Conservation (phyloP, 2,329 filamentous ascomycete genomes). For the Pseudopyrenochaeta lycopersici region DNA sequence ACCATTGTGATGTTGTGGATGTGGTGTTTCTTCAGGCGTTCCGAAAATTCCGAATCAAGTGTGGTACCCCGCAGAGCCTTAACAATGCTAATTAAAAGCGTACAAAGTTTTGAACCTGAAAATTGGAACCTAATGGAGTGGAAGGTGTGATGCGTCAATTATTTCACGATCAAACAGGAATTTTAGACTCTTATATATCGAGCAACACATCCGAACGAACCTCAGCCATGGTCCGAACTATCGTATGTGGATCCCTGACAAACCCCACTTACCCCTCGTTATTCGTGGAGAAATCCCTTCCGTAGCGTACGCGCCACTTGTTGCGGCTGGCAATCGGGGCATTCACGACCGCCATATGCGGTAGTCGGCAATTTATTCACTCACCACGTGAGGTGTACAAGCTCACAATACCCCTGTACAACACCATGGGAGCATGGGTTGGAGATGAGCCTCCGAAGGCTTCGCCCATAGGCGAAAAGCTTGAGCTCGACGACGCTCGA, state of each 20-base stretch:
- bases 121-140: neutral
- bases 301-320: slow-evolving; percentile 10
- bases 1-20: slow-evolving; percentile 48
- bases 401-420: slow-evolving; percentile 4
- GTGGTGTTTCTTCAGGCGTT: neutral
- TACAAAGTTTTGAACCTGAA: neutral
- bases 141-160: neutral
- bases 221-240: neutral
- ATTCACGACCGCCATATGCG: slow-evolving; percentile 6
- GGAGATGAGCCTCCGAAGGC: slow-evolving; percentile 13
- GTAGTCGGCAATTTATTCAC: slow-evolving; percentile 14
- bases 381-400: slow-evolving; percentile 12
- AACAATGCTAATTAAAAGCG: neutral
- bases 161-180: neutral
- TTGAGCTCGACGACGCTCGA: slow-evolving; percentile 13
- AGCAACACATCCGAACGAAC: neutral
- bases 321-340: slow-evolving; percentile 18
- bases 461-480: slow-evolving; percentile 24
- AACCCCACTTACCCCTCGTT: slow-evolving; percentile 17
- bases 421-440: neutral
- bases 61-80: slow-evolving; percentile 5
- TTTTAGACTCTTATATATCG: slow-evolving; percentile 1
- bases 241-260: neutral
- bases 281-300: slow-evolving; percentile 25
- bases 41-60: slow-evolving; percentile 3